Conservation (phyloP, 441 rosid species). For the Populus hybrid region DNA sequence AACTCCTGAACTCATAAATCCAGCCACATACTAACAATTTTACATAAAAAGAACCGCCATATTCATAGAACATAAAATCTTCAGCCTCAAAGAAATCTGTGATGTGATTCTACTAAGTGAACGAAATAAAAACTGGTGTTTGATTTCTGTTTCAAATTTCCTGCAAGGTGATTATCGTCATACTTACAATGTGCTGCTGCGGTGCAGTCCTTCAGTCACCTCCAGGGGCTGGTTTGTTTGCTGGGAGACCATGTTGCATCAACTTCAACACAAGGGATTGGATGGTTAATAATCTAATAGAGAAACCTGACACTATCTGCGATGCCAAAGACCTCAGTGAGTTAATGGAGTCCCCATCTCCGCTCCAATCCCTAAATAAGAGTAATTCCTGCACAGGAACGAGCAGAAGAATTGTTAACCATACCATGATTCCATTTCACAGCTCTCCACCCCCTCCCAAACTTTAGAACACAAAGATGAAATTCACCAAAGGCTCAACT, state of each 20-base stretch:
- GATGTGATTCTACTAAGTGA: too few species aligned
- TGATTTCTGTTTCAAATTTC: too few species aligned
- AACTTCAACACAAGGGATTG: neutral
- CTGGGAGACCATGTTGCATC: neutral
- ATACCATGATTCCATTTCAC: neutral
- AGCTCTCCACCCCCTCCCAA: neutral
- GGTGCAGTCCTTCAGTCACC: too few species aligned
- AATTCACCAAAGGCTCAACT: neutral
- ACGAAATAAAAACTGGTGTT: too few species aligned
- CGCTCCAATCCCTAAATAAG: neutral
- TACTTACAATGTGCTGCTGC: too few species aligned
- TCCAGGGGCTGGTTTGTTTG: neutral
- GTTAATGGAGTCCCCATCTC: neutral
- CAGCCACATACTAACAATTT: too few species aligned
- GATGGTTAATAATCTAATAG: too few species aligned
- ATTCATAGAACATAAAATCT: too few species aligned
- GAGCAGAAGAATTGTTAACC: neutral
- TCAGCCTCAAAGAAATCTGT: too few species aligned
- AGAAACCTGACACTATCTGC: neutral
- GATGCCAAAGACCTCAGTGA: neutral
- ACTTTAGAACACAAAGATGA: neutral
- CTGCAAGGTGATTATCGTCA: too few species aligned
- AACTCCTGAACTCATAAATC: too few species aligned
- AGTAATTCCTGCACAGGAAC: neutral
- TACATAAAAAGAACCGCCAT: too few species aligned